Evolutionary conservation across 441 rosid species (phyloP).

Genomic region (Populus trichocarpa): DNA sequence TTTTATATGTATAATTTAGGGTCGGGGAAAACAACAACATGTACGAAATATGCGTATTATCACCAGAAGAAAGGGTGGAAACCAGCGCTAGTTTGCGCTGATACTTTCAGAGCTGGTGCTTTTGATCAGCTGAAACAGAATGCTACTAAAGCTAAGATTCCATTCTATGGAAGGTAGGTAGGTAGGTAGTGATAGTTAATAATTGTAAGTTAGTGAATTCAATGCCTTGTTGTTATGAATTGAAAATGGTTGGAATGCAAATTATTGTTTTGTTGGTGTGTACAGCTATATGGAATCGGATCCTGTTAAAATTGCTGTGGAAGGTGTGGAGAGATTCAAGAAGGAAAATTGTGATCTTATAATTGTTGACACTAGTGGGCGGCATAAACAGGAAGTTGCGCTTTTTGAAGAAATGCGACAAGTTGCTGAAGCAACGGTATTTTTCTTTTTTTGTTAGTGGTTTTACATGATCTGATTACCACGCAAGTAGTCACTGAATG

Average conservation of each 20-base stretch:
- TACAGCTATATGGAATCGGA: constrained; percentile 79
- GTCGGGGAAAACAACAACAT: constrained; percentile 85
- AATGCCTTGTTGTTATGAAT: no score
- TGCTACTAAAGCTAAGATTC: constrained; percentile 90
- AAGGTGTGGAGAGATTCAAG: constrained; percentile 84
- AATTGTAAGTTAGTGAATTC: no score
- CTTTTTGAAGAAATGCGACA: constrained; percentile 96
- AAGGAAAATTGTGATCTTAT: constrained; percentile 85
- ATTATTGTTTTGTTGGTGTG: neutral
- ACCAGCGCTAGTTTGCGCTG: constrained; percentile 87
- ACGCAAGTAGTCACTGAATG: neutral
- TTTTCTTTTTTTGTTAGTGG: constrained; percentile 12
- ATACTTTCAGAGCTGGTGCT: constrained; percentile 93
- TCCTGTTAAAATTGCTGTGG: constrained; percentile 81
- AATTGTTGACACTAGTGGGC: constrained; percentile 86
- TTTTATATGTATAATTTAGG: constrained; percentile 30
- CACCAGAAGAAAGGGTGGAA: constrained; percentile 89
- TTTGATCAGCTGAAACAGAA: constrained; percentile 95
- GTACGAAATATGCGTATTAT: constrained; percentile 85
- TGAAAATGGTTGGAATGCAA: no score
- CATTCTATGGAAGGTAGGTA: constrained; percentile 78
- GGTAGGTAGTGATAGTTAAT: no score
- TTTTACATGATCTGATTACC: neutral
- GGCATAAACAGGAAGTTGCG: constrained; percentile 87
- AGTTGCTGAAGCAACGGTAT: constrained; percentile 83